Conservation (phyloP, 345 rosid genomes). For the Pugionium dolabratum region DNA sequence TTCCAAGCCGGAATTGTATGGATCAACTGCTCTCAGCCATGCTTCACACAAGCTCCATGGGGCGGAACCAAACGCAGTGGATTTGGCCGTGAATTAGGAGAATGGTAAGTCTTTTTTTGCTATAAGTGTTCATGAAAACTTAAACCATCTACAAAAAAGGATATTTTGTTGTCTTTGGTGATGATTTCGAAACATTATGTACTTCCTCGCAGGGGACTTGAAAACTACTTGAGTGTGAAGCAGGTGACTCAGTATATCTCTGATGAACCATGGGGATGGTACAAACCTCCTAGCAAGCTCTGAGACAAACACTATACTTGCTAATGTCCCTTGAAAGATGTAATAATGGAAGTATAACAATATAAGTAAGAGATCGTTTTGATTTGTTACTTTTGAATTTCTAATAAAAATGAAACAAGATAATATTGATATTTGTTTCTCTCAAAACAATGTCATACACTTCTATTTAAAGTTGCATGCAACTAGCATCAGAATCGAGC, state of each 20-base stretch:
- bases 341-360: constrained; percentile 7
- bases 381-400: neutral
- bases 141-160: neutral
- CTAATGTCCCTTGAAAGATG: neutral
- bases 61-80: constrained; percentile 97
- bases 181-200: constrained; percentile 28
- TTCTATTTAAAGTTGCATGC: constrained; percentile 9
- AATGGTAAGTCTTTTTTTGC: constrained; percentile 59
- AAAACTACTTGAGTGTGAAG: constrained; percentile 86
- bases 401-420: neutral
- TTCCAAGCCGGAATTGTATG: constrained; percentile 82
- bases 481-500: constrained; percentile 16
- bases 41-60: constrained; percentile 98
- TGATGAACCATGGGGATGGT: constrained; percentile 93
- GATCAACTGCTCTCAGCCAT: constrained; percentile 98
- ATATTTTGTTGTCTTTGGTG: neutral
- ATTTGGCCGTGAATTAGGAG: constrained; percentile 96
- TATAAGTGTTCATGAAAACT: neutral
- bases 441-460: constrained; percentile 8
- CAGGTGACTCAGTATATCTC: constrained; percentile 83
- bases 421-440: neutral
- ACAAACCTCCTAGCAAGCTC: constrained; percentile 72
- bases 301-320: constrained; percentile 35
- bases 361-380: constrained; percentile 2
- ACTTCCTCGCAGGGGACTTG: constrained; percentile 71